Evolutionary conservation across 1,139 yeast genomes (phyloP).

Genomic region (Geotrichum carabidarum): DNA sequence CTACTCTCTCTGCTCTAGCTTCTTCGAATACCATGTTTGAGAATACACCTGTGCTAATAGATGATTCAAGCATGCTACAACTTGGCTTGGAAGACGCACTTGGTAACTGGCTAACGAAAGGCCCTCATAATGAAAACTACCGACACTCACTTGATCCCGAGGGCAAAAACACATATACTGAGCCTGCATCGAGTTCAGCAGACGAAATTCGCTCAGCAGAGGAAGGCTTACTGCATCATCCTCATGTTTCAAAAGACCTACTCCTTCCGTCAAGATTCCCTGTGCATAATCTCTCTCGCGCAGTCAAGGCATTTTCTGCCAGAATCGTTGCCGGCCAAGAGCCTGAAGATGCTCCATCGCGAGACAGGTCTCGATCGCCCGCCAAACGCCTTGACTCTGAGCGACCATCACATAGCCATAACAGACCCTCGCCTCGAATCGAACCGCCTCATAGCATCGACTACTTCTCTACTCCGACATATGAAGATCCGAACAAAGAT

Average conservation of each 20-base stretch:
- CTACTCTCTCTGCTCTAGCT: no score
- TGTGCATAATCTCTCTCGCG: slow-evolving; percentile 3
- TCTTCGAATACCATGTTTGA: no score
- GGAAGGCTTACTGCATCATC: background rate
- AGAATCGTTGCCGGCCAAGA: background rate
- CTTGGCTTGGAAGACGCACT: slow-evolving; percentile 29
- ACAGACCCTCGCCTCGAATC: background rate
- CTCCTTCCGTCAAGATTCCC: background rate
- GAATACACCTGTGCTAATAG: no score
- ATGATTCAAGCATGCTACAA: slow-evolving; percentile 1
- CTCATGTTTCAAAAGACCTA: background rate
- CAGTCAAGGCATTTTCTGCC: slow-evolving; percentile 7
- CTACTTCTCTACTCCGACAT: no score
- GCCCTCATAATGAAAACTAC: slow-evolving; percentile 1
- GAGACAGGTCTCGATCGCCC: slow-evolving; percentile 67
- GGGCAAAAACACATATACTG: slow-evolving; percentile 1
- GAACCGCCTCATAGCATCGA: background rate
- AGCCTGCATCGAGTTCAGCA: background rate
- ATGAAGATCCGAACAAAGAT: no score
- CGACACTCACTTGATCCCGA: background rate
- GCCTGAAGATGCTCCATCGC: slow-evolving; percentile 70
- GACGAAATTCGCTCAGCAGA: slow-evolving; percentile 1
- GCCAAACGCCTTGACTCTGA: background rate
- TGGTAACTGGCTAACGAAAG: slow-evolving; percentile 22
- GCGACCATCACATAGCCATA: no score